Evolutionary conservation across 108 stramenopile species (phyloP).

Genomic region (Licmophora abbreviata): DNA sequence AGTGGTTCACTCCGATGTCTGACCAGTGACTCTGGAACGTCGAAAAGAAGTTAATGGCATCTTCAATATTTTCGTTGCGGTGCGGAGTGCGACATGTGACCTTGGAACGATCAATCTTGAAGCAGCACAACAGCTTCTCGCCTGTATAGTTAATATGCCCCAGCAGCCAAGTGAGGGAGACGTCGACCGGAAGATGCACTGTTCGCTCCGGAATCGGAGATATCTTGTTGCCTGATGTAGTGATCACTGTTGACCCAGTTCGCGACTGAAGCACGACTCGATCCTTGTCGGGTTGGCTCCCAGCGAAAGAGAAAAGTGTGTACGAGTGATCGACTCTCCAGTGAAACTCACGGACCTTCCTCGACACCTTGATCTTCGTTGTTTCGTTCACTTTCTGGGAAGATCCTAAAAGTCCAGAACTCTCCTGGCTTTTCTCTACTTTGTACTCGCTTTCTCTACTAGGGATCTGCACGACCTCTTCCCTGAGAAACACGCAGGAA

Average conservation of each 20-base stretch:
- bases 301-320: constrained; percentile 25
- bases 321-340: constrained; percentile 29
- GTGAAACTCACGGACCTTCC: constrained; percentile 41
- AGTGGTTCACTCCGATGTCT: constrained; percentile 4
- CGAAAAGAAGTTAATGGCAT: constrained; percentile 38
- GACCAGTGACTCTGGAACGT: constrained; percentile 37
- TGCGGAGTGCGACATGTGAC: constrained; percentile 49
- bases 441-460: background rate
- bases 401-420: no score
- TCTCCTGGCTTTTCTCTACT: no score
- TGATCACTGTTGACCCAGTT: constrained; percentile 18
- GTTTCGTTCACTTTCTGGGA: no score
- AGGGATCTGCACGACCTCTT: constrained; percentile 14
- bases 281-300: constrained; percentile 28
- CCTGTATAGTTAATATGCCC: constrained; percentile 27
- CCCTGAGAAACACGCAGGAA: constrained; percentile 34
- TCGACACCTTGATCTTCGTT: no score
- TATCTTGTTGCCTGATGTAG: constrained; percentile 25
- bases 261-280: constrained; percentile 30
- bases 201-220: constrained; percentile 13
- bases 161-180: constrained; percentile 62
- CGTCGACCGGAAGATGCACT: constrained; percentile 25
- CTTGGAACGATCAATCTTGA: constrained; percentile 38
- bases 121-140: constrained; percentile 18
- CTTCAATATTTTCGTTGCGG: constrained; percentile 46